phyloP scores from a whole-genome alignment of 2,329 filamentous ascomycete species.

The Exophiala xenobiotica region DNA sequence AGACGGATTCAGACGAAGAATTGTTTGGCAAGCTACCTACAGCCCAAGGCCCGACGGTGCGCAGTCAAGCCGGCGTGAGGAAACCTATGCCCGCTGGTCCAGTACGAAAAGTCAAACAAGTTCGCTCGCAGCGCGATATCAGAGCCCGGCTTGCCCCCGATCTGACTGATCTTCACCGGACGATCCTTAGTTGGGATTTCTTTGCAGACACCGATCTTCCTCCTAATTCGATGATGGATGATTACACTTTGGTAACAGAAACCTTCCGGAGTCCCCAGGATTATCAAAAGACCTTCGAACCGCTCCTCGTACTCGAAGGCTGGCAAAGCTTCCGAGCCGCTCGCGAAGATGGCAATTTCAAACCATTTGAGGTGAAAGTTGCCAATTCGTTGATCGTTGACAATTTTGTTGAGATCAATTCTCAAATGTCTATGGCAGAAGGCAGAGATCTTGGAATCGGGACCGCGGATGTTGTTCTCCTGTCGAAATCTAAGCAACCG shows the following conservation, averaged over 20 bases:
- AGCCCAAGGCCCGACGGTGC: conserved; percentile 40
- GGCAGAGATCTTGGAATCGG: conserved; percentile 70
- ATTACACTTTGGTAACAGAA: conserved; percentile 73
- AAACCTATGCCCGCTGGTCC: conserved; percentile 55
- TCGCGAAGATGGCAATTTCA: conserved; percentile 79
- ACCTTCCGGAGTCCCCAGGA: conserved; percentile 72
- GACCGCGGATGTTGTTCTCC: conserved; percentile 84
- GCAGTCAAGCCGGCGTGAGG: conserved; percentile 49
- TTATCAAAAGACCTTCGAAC: conserved; percentile 88
- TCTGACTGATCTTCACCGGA: conserved; percentile 78
- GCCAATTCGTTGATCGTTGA: conserved; percentile 87
- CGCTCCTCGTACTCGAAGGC: conserved; percentile 84
- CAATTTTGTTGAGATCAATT: conserved; percentile 87
- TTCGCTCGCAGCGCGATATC: conserved; percentile 87
- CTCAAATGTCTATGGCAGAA: conserved; percentile 68
- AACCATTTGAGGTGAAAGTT: conserved; percentile 83
- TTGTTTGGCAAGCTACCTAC: conserved; percentile 57
- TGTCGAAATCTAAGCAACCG: conserved; percentile 73
- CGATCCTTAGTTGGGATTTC: conserved; percentile 90
- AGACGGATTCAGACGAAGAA: conserved; percentile 72
- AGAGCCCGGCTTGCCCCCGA: conserved; percentile 87
- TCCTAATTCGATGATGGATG: conserved; percentile 66
- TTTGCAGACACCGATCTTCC: conserved; percentile 87
- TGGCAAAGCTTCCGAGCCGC: conserved; percentile 92
- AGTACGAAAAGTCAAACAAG: conserved; percentile 77